These are phyloP conservation scores for Royoungia palumana DNA, from an alignment of 768 basidiomycete species.

Conservation along the genomic window DNA sequence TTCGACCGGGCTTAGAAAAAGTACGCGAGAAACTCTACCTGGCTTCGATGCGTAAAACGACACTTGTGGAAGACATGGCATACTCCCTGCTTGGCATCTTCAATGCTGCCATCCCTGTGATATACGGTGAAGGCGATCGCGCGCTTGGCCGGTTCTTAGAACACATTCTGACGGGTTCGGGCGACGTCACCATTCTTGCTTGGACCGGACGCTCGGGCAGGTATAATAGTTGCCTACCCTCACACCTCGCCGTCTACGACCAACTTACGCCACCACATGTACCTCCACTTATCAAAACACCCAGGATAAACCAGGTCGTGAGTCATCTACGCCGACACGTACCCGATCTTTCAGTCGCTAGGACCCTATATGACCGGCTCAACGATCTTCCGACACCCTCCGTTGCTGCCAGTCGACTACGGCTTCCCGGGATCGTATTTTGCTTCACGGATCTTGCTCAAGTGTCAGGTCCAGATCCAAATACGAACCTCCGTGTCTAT, in stretches of 20 bases:
- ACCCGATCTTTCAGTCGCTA: background rate
- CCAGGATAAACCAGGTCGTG: background rate
- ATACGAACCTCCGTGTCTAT: background rate
- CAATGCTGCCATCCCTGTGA: no score
- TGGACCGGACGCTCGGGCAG: background rate
- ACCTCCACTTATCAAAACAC: background rate
- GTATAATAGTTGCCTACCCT: conserved; percentile 2
- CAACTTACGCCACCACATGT: background rate
- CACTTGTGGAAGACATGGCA: background rate
- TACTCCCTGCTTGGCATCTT: no score
- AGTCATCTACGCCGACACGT: background rate
- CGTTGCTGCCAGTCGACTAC: background rate
- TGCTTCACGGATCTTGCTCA: background rate
- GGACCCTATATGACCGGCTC: background rate
- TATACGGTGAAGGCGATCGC: no score
- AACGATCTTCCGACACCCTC: background rate
- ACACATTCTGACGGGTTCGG: background rate
- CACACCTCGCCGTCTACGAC: background rate
- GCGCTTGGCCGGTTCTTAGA: background rate
- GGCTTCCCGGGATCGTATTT: background rate
- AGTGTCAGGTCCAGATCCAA: background rate
- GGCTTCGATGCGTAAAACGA: background rate
- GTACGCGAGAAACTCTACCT: conserved; percentile 1
- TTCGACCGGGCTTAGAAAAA: background rate
- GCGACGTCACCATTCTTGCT: no score